Percentiles rank a stretch among this genome's conserved stretches.
Evolutionary conservation across 1,139 yeast species (phyloP).

Genomic region (Debaryomyces subglobosus): DNA sequence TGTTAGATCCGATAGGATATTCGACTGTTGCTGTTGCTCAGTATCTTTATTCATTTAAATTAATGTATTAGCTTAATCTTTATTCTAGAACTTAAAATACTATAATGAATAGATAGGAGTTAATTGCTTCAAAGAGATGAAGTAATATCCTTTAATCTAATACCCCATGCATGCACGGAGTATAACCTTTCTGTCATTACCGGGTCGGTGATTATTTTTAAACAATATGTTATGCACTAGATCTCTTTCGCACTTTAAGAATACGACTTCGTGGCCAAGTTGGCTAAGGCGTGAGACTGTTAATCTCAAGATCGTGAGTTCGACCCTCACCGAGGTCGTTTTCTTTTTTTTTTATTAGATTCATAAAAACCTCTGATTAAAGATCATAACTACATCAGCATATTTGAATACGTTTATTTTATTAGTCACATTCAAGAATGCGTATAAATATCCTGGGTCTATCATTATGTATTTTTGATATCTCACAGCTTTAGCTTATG

Average conservation of each 20-base stretch:
- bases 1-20: neutral
- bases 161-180: neutral
- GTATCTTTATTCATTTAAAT: neutral
- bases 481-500: neutral
- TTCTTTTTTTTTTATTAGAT: conserved; percentile 7
- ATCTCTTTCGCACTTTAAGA: neutral
- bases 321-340: conserved; percentile 40
- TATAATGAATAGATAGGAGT: neutral
- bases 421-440: neutral
- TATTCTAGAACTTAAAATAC: neutral
- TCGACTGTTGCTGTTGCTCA: neutral
- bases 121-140: neutral
- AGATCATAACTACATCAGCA: neutral
- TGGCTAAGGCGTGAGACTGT: conserved; percentile 49
- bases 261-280: conserved; percentile 44
- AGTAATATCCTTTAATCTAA: neutral
- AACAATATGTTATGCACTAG: neutral
- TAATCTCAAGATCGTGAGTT: conserved; percentile 48
- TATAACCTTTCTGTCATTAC: neutral
- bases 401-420: neutral
- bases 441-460: neutral
- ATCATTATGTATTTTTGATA: neutral
- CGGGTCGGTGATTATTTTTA: neutral
- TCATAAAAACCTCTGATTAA: too few relatives aligned
- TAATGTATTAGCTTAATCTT: neutral